Evolutionary conservation across 352 stramenopile genomes (phyloP).

Genomic region (Globisporangium nodosum): DNA sequence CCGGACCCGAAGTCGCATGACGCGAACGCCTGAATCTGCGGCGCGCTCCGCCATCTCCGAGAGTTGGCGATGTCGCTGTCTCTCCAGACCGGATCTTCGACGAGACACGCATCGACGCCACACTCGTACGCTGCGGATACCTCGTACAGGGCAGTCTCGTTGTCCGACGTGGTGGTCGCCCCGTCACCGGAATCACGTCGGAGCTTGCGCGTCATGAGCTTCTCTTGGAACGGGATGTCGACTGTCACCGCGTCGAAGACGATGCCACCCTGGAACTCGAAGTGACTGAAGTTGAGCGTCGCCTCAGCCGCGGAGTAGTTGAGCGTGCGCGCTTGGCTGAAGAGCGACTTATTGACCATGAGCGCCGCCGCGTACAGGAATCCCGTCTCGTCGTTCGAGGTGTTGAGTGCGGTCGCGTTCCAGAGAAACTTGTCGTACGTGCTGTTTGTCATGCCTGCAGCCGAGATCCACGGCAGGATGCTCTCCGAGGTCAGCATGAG

Average conservation of each 20-base stretch:
- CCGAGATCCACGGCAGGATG: constrained; percentile 10
- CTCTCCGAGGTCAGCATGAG: constrained; percentile 20
- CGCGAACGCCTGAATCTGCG: constrained; percentile 35
- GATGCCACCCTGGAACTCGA: constrained; percentile 22
- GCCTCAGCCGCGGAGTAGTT: constrained; percentile 12
- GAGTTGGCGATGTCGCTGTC: constrained; percentile 5
- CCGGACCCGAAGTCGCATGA: constrained; percentile 22
- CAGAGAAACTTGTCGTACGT: constrained; percentile 14
- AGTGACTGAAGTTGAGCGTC: constrained; percentile 24
- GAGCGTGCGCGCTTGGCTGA: constrained; percentile 5
- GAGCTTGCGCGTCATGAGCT: constrained; percentile 11
- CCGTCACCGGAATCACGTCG: constrained; percentile 4
- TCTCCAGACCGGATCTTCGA: constrained; percentile 14
- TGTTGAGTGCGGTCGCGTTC: not conserved
- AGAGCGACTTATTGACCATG: constrained; percentile 14
- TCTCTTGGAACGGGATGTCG: constrained; percentile 29
- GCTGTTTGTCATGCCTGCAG: constrained; percentile 9
- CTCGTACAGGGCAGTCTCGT: constrained; percentile 9
- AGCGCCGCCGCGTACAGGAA: constrained; percentile 9
- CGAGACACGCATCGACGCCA: constrained; percentile 25
- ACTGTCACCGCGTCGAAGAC: constrained; percentile 35
- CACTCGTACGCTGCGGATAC: constrained; percentile 13
- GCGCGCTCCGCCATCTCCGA: constrained; percentile 2
- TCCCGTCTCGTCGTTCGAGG: not conserved
- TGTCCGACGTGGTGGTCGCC: not conserved